These are phyloP conservation scores for Eleusine indica DNA, from an alignment of 176 grass and related monocot species.

Conservation along the genomic window DNA sequence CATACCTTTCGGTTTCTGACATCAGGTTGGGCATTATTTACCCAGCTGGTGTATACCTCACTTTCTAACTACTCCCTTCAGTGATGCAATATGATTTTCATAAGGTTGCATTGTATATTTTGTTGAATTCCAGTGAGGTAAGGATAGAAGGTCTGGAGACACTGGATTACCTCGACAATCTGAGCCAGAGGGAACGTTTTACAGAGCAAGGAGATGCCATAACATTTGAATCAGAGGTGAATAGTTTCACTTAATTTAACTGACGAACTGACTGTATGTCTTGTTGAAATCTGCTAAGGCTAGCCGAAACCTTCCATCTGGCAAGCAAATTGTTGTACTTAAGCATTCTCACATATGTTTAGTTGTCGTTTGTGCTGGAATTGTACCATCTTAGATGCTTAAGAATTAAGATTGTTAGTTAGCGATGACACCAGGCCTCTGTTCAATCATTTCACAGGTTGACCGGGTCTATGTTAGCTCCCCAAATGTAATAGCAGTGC, in stretches of 20 bases:
- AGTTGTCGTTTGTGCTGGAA: not conserved
- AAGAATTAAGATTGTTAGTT: not conserved
- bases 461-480: slow-evolving; percentile 89
- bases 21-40: slow-evolving; percentile 67
- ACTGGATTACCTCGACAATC: slow-evolving; percentile 91
- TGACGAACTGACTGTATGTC: not conserved
- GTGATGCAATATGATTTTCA: not conserved
- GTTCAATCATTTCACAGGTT: slow-evolving; percentile 51
- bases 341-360: not conserved
- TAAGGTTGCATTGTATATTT: not conserved
- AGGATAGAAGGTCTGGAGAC: slow-evolving; percentile 97
- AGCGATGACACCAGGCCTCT: not conserved
- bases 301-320: slow-evolving; percentile 4
- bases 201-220: slow-evolving; percentile 95
- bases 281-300: not conserved
- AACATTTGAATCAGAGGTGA: slow-evolving; percentile 96
- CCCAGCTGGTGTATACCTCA: not conserved
- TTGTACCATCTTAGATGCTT: not conserved
- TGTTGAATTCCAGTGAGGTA: slow-evolving; percentile 63
- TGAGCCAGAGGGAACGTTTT: slow-evolving; percentile 71
- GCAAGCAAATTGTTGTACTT: not conserved
- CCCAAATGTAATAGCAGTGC: slow-evolving; percentile 82
- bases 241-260: slow-evolving; percentile 7
- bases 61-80: slow-evolving; percentile 6
- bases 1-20: slow-evolving; percentile 90